Conservation (phyloP, 306 rosid species). For the Vachellia pachyceras region DNA sequence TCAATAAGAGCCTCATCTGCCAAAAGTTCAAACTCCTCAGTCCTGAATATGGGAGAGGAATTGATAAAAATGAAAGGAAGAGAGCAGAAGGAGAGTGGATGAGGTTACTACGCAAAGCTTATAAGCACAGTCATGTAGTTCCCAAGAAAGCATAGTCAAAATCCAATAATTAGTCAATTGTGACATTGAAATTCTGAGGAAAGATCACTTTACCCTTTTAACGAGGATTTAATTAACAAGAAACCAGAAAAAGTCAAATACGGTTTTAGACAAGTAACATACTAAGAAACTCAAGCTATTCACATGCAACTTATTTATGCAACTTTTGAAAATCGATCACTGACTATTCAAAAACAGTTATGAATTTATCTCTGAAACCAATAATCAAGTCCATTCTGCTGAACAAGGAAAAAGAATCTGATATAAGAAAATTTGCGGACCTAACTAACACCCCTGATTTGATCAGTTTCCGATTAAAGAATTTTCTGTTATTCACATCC, state of each 20-base stretch:
- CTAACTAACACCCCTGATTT: constrained; percentile 6
- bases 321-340: constrained; percentile 3
- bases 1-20: constrained; percentile 70
- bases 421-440: not conserved
- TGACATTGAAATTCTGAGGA: constrained; percentile 23
- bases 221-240: constrained; percentile 16
- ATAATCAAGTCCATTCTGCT: not conserved
- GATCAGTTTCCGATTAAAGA: not conserved
- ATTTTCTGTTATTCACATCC: not conserved
- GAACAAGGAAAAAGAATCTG: not conserved
- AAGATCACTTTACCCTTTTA: not conserved
- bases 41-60: constrained; percentile 38
- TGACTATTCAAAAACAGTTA: not conserved
- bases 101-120: constrained; percentile 9
- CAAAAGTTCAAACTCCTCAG: constrained; percentile 41
- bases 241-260: not conserved
- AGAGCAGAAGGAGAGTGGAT: not conserved
- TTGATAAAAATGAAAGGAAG: constrained; percentile 1
- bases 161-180: constrained; percentile 4
- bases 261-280: constrained; percentile 23
- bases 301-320: not conserved
- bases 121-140: not conserved
- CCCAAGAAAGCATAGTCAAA: constrained; percentile 36
- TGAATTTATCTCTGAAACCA: not conserved
- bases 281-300: constrained; percentile 2